Base-by-base conservation (phyloP, 768 basidiomycete species). In the Psilocybe subaeruginosa region DNA sequence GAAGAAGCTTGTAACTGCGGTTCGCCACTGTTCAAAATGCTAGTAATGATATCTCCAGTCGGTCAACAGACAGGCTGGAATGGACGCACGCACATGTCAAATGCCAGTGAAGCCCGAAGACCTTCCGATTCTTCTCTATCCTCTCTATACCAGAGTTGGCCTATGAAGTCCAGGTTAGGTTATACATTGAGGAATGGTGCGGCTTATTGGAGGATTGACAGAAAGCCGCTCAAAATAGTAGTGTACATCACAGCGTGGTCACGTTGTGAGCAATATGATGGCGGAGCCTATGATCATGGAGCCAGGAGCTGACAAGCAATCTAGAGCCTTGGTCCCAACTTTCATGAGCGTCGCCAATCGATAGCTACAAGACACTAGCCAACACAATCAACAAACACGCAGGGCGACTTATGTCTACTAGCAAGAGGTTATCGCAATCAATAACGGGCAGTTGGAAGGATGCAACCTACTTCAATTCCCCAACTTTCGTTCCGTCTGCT, bases 351-450 rank as follows among this genome's bases (percentile, higher is more conserved):
- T 50, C 11, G 39, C 29, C 50, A 41, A 48, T 31, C 50, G 50
- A 29, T 60, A 60, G 27, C 60, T 41, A 53, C 54, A 12, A 35
- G 31, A 53, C 11, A 43, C 56, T 57, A 39, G 59, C 33, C 37
- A 55, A 30, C 29, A 33, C 12, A 56, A 46, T 49, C 35, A 49
- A 41, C 23, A 23, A 14, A 55, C 54, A 56, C n/a, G 60, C 39
- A 31, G 37, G 41, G 49, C 29, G 39, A 46, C 33, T 49, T 54
- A 80, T 79, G 77, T 69, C 76, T 29, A 67, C 71, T 56, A 77
- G 68, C 68, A 75, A 70, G 57, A 73, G 76, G 57, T 71, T 77
- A 48, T 81, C 77, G 23, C 74, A 76, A 49, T 79, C 77, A 17
- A 58, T 77, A 60, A 75, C 70, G 56, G 70, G 72, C 31, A 74